A percentile compares a stretch with the other conserved stretches of the same genome.
Conservation (phyloP, 345 rosid species). For the Populus nigra region DNA sequence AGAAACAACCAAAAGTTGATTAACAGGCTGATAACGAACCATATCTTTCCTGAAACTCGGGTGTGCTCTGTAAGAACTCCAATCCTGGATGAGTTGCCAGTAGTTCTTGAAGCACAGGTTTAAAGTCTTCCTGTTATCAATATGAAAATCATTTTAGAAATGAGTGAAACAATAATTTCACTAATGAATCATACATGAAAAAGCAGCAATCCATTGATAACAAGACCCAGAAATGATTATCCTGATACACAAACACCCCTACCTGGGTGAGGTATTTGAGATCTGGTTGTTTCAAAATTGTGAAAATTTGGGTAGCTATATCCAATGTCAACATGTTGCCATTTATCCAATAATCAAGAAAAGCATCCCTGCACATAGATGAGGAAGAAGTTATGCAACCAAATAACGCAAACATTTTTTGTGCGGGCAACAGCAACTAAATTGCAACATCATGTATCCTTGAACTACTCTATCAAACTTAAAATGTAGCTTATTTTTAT, state of each 20-base stretch:
- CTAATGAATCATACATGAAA: neutral
- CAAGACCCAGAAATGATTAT: neutral
- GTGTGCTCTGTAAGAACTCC: slow-evolving; percentile 69
- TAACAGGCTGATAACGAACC: slow-evolving; percentile 41
- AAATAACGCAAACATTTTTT: neutral
- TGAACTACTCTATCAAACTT: neutral
- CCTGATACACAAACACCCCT: neutral
- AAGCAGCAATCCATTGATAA: neutral
- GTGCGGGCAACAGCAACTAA: neutral
- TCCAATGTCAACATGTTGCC: slow-evolving; percentile 76
- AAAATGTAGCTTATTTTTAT: neutral
- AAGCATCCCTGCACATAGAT: slow-evolving; percentile 62
- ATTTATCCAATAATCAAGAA: slow-evolving; percentile 74
- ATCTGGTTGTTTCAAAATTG: slow-evolving; percentile 68
- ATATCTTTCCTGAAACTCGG: slow-evolving; percentile 91
- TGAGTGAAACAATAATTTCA: neutral
- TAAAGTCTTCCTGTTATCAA: slow-evolving; percentile 73
- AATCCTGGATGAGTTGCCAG: slow-evolving; percentile 81
- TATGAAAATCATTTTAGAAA: slow-evolving; percentile 9
- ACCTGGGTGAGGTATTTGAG: slow-evolving; percentile 75
- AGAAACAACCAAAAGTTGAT: neutral
- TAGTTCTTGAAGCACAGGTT: slow-evolving; percentile 76
- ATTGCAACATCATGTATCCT: neutral
- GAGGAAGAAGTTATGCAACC: slow-evolving; percentile 13
- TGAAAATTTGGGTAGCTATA: slow-evolving; percentile 68